Evolutionary conservation across 352 stramenopile species (phyloP), one percentile per base, ranked within the genome.

Genomic region (Blastocystis sp.): DNA sequence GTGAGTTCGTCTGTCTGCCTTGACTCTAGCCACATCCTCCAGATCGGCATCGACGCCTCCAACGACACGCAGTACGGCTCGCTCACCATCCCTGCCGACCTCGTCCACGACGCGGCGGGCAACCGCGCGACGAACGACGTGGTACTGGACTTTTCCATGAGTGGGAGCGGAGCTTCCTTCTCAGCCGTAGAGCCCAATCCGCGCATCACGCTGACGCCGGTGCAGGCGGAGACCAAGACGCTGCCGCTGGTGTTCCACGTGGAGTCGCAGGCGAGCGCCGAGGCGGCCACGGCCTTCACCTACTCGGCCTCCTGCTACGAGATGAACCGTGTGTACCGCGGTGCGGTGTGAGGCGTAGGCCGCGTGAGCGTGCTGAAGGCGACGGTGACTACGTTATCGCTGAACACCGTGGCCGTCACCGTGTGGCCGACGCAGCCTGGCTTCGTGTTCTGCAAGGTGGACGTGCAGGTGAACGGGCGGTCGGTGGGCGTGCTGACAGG

Each of bases 361-460:
- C 5, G 48, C 5, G 48, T 56, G 48, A 56, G 48, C 48, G 48
- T 56, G 5, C 5, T 56, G 5, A 56, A 56, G 48, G 14, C 5
- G 5, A 14, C 48, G 28, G 28, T 34, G 28, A 34, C 28, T 0
- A 34, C 28, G 28, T 34, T 34, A 34, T 34, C 28, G 28, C 28
- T 56, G 5, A 56, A 56, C 48, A 56, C 48, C 48, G 14, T 56
- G 48, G 5, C 48, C 48, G 23, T 74, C 64, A 52, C 21, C 11
- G 64, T 48, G 28, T 19, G 7, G 10, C 64, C 64, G 17, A 34
- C n/a, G 17, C 9, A 52, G 2, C 64, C 64, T 1, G 64, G 64
- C 64, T 74, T 74, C 34, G 64, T 74, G 21, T 45, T 74, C 28
- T 74, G 64, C 64, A 21, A 74, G 34, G 64, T 74, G 7, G 28